These are phyloP conservation scores for Fusarium fracticaudum DNA, from an alignment of 2,329 filamentous ascomycete genomes.

Conservation along the genomic window DNA sequence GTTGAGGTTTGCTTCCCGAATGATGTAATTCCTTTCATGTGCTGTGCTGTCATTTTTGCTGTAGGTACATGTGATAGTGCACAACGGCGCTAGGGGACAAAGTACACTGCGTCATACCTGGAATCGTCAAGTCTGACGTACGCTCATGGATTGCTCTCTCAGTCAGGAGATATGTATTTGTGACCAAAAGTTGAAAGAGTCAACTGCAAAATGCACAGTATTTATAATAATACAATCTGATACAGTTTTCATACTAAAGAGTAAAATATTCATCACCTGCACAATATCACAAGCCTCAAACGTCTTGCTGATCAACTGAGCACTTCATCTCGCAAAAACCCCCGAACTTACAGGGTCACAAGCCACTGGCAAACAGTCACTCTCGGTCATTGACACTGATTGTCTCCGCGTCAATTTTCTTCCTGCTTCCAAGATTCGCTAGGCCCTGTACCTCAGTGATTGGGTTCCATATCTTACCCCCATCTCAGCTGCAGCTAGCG, in stretches of 20 bases:
- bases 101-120: slow-evolving; percentile 25
- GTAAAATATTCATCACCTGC: slow-evolving; percentile 39
- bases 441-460: neutral
- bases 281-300: slow-evolving; percentile 15
- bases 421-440: slow-evolving; percentile 41
- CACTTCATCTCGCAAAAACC: slow-evolving; percentile 7
- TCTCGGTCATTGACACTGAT: slow-evolving; percentile 36
- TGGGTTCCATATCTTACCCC: neutral
- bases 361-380: slow-evolving; percentile 44
- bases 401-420: slow-evolving; percentile 45
- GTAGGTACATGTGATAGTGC: slow-evolving; percentile 32
- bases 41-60: neutral
- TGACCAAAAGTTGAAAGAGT: neutral
- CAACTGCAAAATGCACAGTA: slow-evolving; percentile 7
- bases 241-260: neutral
- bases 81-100: neutral
- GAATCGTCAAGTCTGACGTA: slow-evolving; percentile 8
- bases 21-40: slow-evolving; percentile 34
- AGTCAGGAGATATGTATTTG: neutral
- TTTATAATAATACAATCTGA: neutral
- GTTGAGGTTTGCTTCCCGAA: slow-evolving; percentile 5
- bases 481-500: slow-evolving; percentile 37
- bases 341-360: slow-evolving; percentile 36
- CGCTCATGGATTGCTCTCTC: neutral
- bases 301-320: slow-evolving; percentile 27